phyloP scores from a whole-genome alignment of 768 basidiomycete genomes.

The Lactarius hengduanensis region DNA sequence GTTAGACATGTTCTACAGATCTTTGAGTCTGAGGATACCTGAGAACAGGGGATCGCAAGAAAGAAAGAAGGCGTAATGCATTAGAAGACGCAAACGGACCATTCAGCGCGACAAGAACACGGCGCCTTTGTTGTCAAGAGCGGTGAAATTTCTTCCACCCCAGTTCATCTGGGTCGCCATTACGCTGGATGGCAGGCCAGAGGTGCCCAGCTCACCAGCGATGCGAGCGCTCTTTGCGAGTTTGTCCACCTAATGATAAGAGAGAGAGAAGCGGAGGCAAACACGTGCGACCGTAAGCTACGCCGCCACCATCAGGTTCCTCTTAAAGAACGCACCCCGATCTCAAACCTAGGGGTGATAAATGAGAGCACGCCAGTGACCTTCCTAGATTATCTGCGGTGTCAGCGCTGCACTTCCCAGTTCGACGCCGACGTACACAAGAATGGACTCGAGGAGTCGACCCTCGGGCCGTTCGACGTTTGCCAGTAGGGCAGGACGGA shows the following conservation, averaged over 20 bases:
- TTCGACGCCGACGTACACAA: constrained; percentile 1
- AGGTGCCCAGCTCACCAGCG: constrained; percentile 56
- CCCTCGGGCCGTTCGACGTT: constrained; percentile 10
- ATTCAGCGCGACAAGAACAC: constrained; percentile 15
- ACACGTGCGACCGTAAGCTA: not conserved
- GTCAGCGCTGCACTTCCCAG: not conserved
- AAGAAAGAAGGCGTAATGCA: not conserved
- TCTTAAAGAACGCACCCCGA: constrained; percentile 12
- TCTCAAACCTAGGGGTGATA: constrained; percentile 7
- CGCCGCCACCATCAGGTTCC: not conserved
- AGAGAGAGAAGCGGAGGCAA: not conserved
- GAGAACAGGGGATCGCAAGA: not conserved
- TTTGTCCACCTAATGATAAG: constrained; percentile 42
- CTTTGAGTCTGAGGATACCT: not conserved
- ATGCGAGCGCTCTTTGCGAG: constrained; percentile 54
- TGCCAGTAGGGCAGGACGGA: constrained; percentile 57
- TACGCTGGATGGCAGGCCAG: constrained; percentile 45
- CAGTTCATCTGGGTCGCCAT: constrained; percentile 42
- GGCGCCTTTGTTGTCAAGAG: constrained; percentile 45
- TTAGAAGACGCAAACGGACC: not conserved
- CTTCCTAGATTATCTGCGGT: not conserved
- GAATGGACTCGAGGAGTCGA: not conserved
- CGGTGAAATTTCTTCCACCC: constrained; percentile 46
- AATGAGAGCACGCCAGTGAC: constrained; percentile 1
- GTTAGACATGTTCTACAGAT: not conserved